These are phyloP conservation scores for Nannochloropsis salina DNA, from an alignment of 108 stramenopile genomes.

Conservation along the genomic window DNA sequence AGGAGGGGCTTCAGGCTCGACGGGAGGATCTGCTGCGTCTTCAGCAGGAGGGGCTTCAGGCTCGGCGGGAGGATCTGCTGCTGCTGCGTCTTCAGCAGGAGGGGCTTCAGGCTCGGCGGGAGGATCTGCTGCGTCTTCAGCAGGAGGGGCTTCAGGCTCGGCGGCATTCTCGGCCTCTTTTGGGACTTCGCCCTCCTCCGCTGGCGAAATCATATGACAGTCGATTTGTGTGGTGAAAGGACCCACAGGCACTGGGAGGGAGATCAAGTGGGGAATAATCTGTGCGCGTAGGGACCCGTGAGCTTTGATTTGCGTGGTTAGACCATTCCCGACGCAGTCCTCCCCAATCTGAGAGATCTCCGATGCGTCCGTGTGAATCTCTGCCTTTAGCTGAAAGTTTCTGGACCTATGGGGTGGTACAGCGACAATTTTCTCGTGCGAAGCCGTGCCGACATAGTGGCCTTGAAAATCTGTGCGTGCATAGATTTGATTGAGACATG, in stretches of 20 bases:
- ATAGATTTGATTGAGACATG: too few relatives aligned
- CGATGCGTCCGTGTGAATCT: background rate
- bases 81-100: too few relatives aligned
- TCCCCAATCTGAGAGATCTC: background rate
- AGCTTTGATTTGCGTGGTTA: background rate
- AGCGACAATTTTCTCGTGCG: background rate
- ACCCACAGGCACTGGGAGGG: background rate
- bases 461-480: background rate
- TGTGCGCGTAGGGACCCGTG: slow-evolving; percentile 1
- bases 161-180: background rate
- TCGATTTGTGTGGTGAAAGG: background rate
- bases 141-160: background rate
- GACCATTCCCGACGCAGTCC: background rate
- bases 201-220: background rate
- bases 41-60: too few relatives aligned
- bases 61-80: too few relatives aligned
- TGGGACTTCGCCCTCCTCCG: background rate
- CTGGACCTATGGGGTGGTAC: background rate
- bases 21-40: too few relatives aligned
- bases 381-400: background rate
- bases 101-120: too few relatives aligned
- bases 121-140: background rate
- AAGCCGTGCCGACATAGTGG: background rate
- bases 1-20: background rate
- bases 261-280: background rate